Evolutionary conservation across 108 stramenopile genomes (phyloP), one percentile per base, ranked within the genome.

Genomic region (Chaetoceros tenuissimus): DNA sequence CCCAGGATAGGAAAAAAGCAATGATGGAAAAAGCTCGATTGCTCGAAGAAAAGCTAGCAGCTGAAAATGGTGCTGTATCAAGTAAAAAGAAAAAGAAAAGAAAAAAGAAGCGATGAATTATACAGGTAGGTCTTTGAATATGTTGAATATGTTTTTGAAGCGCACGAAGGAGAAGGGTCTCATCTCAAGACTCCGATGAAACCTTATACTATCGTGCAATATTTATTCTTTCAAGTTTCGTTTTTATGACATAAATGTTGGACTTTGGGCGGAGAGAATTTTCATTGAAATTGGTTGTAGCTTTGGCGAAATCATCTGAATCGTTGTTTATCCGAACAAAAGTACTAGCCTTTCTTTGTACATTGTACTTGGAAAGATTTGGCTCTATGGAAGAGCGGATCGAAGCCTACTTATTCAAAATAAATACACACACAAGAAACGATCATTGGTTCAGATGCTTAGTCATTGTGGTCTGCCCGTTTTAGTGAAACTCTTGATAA

Each of bases 11-110:
- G 18, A 51, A 68, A 22, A 31, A 53, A 44, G 73, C 68, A 40
- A 66, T 66, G 68, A 69, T 69, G 46, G 64, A 59, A 24, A 68
- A 66, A 29, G 67, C 3, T 13, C 52, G 56, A 28, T 21, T 55
- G 25, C 47, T 60, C 40, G 53, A 66, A 26, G 69, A 65, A 20
- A 54, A 69, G 3, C 19, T 20, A 21, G 20, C 10, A 48, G 23
- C 0, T 31, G 52, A 3, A 40, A 8, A 21, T 57, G 21, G 7
- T 21, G 20, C 22, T 27, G 58, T 43, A 5, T 16, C 18, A 0
- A 28, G 17, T 23, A 20, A 29, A 59, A 48, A 59, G 48, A 59
- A 59, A 22, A 68, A 63, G 30, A 72, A 73, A 51, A 68, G 62
- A 27, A 73, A 73, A 60, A 73, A 68, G 45, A 63, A 63, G 31